phyloP scores from a whole-genome alignment of 305 asterid genomes.

The Plantago coronopus region DNA sequence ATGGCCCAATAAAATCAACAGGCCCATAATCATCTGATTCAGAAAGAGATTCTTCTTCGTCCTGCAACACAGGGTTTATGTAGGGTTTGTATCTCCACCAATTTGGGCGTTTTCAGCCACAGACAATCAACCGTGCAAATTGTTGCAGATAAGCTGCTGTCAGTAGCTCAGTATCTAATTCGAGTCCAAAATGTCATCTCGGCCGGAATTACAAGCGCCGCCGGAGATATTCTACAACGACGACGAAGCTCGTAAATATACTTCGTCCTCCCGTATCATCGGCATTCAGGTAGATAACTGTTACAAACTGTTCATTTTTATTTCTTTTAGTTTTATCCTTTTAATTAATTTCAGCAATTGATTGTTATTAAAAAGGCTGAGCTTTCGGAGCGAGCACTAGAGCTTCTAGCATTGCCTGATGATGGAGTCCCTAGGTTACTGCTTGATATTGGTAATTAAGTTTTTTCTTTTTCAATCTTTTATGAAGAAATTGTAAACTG shows the following conservation, averaged over 20 bases:
- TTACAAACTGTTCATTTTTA: not conserved
- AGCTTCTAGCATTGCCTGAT: slow-evolving; percentile 84
- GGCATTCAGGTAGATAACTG: slow-evolving; percentile 64
- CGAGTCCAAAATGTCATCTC: slow-evolving; percentile 44
- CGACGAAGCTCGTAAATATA: slow-evolving; percentile 90
- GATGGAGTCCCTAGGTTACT: slow-evolving; percentile 74
- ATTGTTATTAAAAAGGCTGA: slow-evolving; percentile 45
- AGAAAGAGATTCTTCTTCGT: too few relatives aligned
- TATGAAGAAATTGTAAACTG: too few relatives aligned
- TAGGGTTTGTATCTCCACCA: too few relatives aligned
- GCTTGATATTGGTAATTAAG: slow-evolving; percentile 72
- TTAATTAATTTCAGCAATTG: slow-evolving; percentile 11
- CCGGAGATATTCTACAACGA: slow-evolving; percentile 93
- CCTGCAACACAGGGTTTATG: too few relatives aligned
- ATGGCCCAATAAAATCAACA: too few relatives aligned
- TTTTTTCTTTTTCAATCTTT: not conserved
- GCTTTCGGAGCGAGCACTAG: slow-evolving; percentile 88
- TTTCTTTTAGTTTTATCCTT: not conserved
- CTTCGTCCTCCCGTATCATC: slow-evolving; percentile 93
- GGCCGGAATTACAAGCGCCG: slow-evolving; percentile 96
- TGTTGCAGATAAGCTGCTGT: too few relatives aligned
- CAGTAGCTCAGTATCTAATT: not conserved
- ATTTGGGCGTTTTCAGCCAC: not conserved
- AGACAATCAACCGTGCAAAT: too few relatives aligned
- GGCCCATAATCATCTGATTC: too few relatives aligned